Evolutionary conservation across 192 early-diverging fungal species (phyloP).

Genomic region (Linnemannia elongata): DNA sequence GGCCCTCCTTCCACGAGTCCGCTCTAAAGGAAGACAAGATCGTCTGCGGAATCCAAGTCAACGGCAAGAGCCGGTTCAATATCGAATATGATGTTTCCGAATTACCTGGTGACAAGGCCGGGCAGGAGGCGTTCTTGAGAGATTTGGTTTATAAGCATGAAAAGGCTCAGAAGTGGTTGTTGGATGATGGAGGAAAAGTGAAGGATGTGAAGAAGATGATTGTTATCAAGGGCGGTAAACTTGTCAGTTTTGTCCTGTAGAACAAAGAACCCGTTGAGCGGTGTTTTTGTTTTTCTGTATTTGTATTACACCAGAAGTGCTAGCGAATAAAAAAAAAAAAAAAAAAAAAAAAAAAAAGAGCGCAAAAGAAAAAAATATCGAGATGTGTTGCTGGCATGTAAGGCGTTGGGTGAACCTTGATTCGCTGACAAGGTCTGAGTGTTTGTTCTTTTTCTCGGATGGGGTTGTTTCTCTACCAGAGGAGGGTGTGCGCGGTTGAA

Average conservation of each 20-base stretch:
- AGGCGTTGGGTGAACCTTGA: too few relatives aligned
- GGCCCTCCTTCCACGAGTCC: constrained; percentile 68
- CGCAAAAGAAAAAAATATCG: too few relatives aligned
- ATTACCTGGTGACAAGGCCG: constrained; percentile 44
- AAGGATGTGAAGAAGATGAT: constrained; percentile 69
- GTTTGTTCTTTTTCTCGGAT: neutral
- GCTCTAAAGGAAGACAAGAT: constrained; percentile 65
- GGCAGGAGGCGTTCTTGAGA: constrained; percentile 58
- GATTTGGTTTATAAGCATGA: constrained; percentile 57
- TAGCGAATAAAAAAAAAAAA: too few relatives aligned
- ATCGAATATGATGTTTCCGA: constrained; percentile 56
- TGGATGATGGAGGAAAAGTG: constrained; percentile 43
- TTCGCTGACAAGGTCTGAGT: too few relatives aligned
- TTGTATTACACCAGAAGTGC: too few relatives aligned
- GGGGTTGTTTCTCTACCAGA: neutral
- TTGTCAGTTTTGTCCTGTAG: constrained; percentile 82
- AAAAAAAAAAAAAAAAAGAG: too few relatives aligned
- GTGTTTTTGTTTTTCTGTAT: too few relatives aligned
- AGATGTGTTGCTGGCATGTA: too few relatives aligned
- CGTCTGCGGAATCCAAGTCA: constrained; percentile 69
- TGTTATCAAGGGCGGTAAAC: constrained; percentile 77
- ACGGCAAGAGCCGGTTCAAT: constrained; percentile 84
- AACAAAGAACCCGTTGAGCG: neutral
- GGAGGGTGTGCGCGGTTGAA: neutral
- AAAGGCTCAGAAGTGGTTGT: constrained; percentile 67